Evolutionary conservation across 108 stramenopile species (phyloP).

Genomic region (Parietichytrium sp.): DNA sequence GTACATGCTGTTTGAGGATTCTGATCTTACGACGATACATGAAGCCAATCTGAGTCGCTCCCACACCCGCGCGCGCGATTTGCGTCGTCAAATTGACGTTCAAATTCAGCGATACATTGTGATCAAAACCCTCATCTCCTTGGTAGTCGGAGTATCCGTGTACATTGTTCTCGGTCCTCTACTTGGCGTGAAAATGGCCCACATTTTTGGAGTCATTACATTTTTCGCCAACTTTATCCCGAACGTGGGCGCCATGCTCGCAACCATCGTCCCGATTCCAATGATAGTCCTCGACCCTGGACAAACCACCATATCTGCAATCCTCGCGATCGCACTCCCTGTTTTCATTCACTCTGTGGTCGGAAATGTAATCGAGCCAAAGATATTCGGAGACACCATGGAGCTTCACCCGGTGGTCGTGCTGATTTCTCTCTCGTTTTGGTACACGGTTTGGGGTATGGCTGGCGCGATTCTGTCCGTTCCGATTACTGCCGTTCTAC

Average conservation of each 20-base stretch:
- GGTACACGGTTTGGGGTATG: conserved; percentile 51
- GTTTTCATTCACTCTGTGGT: conserved; percentile 38
- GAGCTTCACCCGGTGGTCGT: conserved; percentile 53
- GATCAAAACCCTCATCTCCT: conserved; percentile 33
- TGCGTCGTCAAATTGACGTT: conserved; percentile 29
- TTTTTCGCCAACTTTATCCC: not conserved
- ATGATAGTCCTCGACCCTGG: conserved; percentile 23
- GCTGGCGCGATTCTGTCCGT: conserved; percentile 51
- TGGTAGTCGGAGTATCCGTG: not conserved
- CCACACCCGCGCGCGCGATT: conserved; percentile 3
- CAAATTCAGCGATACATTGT: conserved; percentile 38
- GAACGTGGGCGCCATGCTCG: conserved; percentile 23
- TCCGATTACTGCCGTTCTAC: conserved; percentile 52
- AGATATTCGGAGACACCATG: conserved; percentile 46
- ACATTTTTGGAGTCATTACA: conserved; percentile 11
- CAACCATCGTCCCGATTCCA: not conserved
- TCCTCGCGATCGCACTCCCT: conserved; percentile 48
- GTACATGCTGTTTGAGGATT: conserved; percentile 25
- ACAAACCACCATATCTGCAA: conserved; percentile 10
- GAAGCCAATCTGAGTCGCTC: not conserved
- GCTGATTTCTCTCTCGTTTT: conserved; percentile 47
- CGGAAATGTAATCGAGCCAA: conserved; percentile 53
- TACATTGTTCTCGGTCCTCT: conserved; percentile 31
- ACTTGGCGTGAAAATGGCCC: conserved; percentile 24
- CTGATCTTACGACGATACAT: not conserved